These are phyloP conservation scores for Bremia lactucae DNA, from an alignment of 352 stramenopile species.

Conservation along the genomic window DNA sequence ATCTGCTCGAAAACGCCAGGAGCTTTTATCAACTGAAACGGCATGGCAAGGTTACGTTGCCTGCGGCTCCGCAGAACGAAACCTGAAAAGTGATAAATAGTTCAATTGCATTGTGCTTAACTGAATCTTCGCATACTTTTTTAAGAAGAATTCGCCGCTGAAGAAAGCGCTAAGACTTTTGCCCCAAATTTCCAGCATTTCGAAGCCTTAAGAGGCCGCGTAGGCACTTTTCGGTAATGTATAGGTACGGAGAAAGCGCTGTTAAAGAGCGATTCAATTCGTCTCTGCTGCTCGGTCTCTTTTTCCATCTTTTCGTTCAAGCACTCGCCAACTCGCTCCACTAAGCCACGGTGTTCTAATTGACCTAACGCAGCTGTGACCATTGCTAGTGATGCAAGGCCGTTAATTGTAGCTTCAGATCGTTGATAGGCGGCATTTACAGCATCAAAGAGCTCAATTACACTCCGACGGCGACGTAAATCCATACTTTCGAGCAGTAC, in stretches of 20 bases:
- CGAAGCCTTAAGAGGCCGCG: slow-evolving; percentile 52
- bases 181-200: slow-evolving; percentile 56
- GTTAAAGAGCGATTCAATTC: slow-evolving; percentile 8
- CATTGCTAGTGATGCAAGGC: slow-evolving; percentile 31
- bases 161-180: slow-evolving; percentile 23
- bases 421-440: slow-evolving; percentile 19
- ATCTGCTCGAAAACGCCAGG: no score
- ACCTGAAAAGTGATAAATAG: not conserved
- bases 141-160: slow-evolving; percentile 16
- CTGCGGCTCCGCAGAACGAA: no score
- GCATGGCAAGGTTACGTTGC: no score
- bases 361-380: slow-evolving; percentile 50
- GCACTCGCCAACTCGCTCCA: slow-evolving; percentile 35
- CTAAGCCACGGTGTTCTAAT: slow-evolving; percentile 33
- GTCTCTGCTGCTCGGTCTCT: slow-evolving; percentile 18
- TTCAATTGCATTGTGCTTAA: not conserved
- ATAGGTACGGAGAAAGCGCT: slow-evolving; percentile 20
- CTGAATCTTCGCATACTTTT: not conserved
- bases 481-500: slow-evolving; percentile 50
- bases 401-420: slow-evolving; percentile 1
- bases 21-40: no score
- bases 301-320: slow-evolving; percentile 9
- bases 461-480: slow-evolving; percentile 35
- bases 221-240: slow-evolving; percentile 58
- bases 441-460: slow-evolving; percentile 48